Evolutionary conservation across 192 early-diverging fungal species (phyloP), one percentile per base, ranked within the genome.

Genomic region (Mortierella alpina): DNA sequence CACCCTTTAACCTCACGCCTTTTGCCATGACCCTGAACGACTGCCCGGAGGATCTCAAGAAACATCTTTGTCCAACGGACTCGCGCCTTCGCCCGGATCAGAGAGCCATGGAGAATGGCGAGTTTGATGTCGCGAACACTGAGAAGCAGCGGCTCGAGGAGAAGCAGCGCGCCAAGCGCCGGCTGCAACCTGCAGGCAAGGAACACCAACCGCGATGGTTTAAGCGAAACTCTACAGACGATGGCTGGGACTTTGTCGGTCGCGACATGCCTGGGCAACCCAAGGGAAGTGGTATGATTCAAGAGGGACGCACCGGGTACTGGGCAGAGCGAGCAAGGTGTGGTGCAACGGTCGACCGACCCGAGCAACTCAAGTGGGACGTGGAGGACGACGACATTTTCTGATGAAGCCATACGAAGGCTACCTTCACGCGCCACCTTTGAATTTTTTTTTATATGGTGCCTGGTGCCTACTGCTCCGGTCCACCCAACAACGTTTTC

Each of bases 31-130:
- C 91, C 10, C 83, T 95, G 59, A 97, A 96, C 79, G 88, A 97
- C 70, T 73, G 87, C 18, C 86, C 91, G 0, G 71, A 84, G 0
- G 63, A 73, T 42, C 86, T 96, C 23, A 84, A 83, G 61, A 73
- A 82, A 17, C 86, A 84, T 68, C 72, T 97, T 51, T 93, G 93
- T 39, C 92, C 89, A 11, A 93, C 94, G 5, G 95, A 97, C 73
- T 95, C 92, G 20, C 88, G 95, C 54, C 88, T 95, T 70, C 87
- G 94, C 15, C 93, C 93, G 17, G 94, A 97, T 75, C 95, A 97
- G 84, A 80, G 90, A 5, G 93, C 93, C 0, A 93, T 97, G 94
- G 95, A 97, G 73, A 86, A 83, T 41, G 94, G 92, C 13, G 85
- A 91, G 63, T 97, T 93, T 73, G 92, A 95, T 60, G n/a, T 86